These are phyloP conservation scores for Rhodomyrtus psidioides DNA, from an alignment of 441 rosid genomes.

Conservation along the genomic window DNA sequence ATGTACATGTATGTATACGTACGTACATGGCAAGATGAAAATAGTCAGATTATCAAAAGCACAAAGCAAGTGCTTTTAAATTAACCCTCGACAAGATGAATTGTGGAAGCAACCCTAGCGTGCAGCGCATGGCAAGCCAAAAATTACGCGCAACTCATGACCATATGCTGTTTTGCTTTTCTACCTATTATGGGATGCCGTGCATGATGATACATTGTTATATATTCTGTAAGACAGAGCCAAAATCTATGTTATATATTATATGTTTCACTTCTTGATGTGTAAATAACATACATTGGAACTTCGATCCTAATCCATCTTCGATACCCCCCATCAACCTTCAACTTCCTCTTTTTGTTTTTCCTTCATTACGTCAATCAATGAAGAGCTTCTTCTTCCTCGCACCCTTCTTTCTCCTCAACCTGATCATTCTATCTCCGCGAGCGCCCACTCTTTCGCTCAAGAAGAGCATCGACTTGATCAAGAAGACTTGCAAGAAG, in stretches of 20 bases:
- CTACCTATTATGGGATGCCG: not conserved
- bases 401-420: not conserved
- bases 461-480: conserved; percentile 16
- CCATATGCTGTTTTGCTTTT: not conserved
- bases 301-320: not conserved
- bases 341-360: not conserved
- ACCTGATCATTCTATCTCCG: not conserved
- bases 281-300: not conserved
- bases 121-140: not conserved
- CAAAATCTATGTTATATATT: not conserved
- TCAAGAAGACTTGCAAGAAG: conserved; percentile 45
- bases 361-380: not conserved
- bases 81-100: not conserved
- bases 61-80: not conserved
- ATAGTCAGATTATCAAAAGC: not conserved
- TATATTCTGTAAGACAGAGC: not conserved
- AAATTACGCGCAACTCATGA: not conserved
- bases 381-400: not conserved
- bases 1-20: not conserved
- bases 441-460: not conserved
- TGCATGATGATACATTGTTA: not conserved
- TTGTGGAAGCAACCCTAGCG: not conserved
- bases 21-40: not conserved
- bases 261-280: not conserved
- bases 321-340: not conserved